Conservation (phyloP, 441 rosid genomes). For the Erodium moschatum region DNA sequence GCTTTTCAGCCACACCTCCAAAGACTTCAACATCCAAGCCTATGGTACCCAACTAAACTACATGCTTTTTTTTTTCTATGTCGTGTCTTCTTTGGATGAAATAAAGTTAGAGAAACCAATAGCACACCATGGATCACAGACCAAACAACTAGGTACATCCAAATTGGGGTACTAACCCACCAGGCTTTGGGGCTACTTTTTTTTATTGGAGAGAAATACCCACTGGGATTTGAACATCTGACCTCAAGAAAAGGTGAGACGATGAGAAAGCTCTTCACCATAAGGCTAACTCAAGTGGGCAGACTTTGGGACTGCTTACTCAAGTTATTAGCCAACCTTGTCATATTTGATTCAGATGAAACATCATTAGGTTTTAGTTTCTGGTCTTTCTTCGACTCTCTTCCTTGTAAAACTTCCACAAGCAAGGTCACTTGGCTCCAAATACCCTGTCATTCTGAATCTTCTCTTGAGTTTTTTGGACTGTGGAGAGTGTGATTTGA, state of each 20-base stretch:
- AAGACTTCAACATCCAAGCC: constrained; percentile 43
- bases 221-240: no score
- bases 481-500: neutral
- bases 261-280: no score
- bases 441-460: neutral
- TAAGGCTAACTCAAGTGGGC: no score
- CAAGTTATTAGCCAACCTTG: neutral
- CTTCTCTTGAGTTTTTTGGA: neutral
- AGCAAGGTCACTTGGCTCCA: neutral
- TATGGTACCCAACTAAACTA: constrained; percentile 34
- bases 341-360: neutral
- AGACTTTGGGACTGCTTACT: no score
- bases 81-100: neutral
- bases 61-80: constrained; percentile 2
- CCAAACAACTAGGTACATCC: no score
- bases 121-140: no score
- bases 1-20: constrained; percentile 63
- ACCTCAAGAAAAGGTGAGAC: no score
- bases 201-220: no score
- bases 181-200: no score
- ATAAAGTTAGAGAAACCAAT: neutral
- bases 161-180: no score
- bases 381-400: neutral
- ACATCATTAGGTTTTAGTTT: neutral
- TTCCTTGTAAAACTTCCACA: no score